Evolutionary conservation across 192 early-diverging fungal species (phyloP).

Genomic region (Dissophora globulifera): DNA sequence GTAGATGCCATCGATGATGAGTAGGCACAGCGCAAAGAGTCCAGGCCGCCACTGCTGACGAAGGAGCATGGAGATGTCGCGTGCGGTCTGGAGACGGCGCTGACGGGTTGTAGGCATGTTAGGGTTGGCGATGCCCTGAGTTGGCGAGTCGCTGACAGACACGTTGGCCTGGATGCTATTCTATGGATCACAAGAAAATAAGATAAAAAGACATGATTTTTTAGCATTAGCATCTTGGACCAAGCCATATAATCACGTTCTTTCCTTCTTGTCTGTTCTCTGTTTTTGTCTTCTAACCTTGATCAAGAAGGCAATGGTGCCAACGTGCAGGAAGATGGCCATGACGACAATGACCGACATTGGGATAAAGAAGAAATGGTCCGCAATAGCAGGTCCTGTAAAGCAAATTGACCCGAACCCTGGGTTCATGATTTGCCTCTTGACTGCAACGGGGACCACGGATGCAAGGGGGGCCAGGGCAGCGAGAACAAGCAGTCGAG

Average conservation of each 20-base stretch:
- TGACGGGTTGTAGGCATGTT: background rate
- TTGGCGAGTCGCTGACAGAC: no score
- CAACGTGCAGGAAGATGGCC: conserved; percentile 26
- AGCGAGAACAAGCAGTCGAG: conserved; percentile 21
- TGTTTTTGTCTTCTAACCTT: conserved; percentile 17
- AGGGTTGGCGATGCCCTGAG: background rate
- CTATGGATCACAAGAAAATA: background rate
- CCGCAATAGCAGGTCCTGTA: conserved; percentile 14
- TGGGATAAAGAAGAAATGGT: conserved; percentile 29
- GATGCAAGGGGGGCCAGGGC: conserved; percentile 16
- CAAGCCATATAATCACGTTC: no score
- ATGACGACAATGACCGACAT: conserved; percentile 20
- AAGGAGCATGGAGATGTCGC: conserved; percentile 27
- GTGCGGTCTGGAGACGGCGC: conserved; percentile 31
- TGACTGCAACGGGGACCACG: conserved; percentile 22
- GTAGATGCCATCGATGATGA: conserved; percentile 34
- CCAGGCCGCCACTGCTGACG: conserved; percentile 46
- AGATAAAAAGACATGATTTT: no score
- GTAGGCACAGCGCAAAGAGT: conserved; percentile 24
- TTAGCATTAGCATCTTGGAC: no score
- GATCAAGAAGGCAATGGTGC: conserved; percentile 27
- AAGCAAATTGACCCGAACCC: conserved; percentile 41
- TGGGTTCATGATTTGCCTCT: conserved; percentile 24
- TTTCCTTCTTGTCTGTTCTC: no score
- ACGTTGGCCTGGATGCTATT: background rate